Evolutionary conservation across 129 eudicot genomes (phyloP).

Genomic region (Heracleum sosnowskyi): DNA sequence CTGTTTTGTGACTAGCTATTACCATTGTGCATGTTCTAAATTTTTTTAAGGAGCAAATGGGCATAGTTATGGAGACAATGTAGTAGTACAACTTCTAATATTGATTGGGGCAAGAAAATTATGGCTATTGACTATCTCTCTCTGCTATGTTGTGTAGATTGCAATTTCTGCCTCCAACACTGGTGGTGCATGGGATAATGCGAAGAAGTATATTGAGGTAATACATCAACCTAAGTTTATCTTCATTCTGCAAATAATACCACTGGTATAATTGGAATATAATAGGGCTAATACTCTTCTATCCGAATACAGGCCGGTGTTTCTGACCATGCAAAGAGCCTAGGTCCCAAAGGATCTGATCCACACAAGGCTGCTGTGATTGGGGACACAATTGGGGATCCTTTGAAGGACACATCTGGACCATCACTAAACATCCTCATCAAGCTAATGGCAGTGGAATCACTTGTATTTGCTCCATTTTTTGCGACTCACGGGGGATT

Average conservation of each 20-base stretch:
- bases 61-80: background rate
- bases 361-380: conserved; percentile 51
- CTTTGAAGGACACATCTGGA: conserved; percentile 47
- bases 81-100: background rate
- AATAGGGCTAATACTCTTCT: background rate
- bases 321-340: conserved; percentile 36
- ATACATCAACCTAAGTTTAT: background rate
- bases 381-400: conserved; percentile 48
- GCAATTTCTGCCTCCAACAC: conserved; percentile 53
- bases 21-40: background rate
- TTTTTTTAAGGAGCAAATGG: background rate
- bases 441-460: conserved; percentile 49
- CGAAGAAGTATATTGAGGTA: conserved; percentile 52
- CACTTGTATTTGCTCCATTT: conserved; percentile 44
- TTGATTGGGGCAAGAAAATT: background rate
- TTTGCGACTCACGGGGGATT: conserved; percentile 46
- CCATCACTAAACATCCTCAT: conserved; percentile 51
- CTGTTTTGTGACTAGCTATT: background rate
- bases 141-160: conserved; percentile 14
- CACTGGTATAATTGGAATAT: background rate
- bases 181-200: conserved; percentile 49
- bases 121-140: background rate
- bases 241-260: background rate
- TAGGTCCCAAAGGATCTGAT: conserved; percentile 50
- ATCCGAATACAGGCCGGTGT: conserved; percentile 29